Conservation (phyloP, 148 eudicot species). For the Simmondsia chinensis region DNA sequence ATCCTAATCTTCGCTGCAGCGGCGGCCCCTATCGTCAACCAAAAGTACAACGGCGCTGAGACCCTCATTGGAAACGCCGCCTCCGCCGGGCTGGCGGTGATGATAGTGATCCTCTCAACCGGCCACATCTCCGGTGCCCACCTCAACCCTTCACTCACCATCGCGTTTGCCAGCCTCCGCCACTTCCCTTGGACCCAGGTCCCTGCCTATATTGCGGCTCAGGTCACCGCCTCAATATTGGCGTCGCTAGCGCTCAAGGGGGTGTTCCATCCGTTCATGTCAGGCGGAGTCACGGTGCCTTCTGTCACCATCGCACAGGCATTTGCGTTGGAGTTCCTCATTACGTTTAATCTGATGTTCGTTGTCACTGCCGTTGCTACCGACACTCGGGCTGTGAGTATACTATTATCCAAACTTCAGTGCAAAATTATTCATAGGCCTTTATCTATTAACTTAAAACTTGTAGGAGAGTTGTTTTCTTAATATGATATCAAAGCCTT, state of each 20-base stretch:
- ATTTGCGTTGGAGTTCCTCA: slow-evolving; percentile 71
- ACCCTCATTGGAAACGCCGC: slow-evolving; percentile 78
- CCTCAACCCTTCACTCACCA: slow-evolving; percentile 81
- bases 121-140: slow-evolving; percentile 98
- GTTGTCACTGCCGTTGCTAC: slow-evolving; percentile 97
- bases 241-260: slow-evolving; percentile 85
- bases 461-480: too few species aligned
- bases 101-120: slow-evolving; percentile 81
- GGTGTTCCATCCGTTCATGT: slow-evolving; percentile 74
- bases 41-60: slow-evolving; percentile 66
- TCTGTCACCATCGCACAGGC: slow-evolving; percentile 60
- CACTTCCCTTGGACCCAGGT: slow-evolving; percentile 93
- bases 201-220: slow-evolving; percentile 82
- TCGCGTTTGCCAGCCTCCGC: slow-evolving; percentile 87
- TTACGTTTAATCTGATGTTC: slow-evolving; percentile 87
- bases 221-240: slow-evolving; percentile 78
- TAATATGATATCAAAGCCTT: too few species aligned
- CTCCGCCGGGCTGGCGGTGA: slow-evolving; percentile 83
- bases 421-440: too few species aligned
- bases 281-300: slow-evolving; percentile 91
- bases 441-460: too few species aligned
- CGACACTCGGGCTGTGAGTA: slow-evolving; percentile 76
- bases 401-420: neutral
- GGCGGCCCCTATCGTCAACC: slow-evolving; percentile 86
- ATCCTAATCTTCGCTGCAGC: slow-evolving; percentile 88